Evolutionary conservation across 768 basidiomycete genomes (phyloP), one percentile per base, ranked within the genome.

Genomic region (Serendipita indica): DNA sequence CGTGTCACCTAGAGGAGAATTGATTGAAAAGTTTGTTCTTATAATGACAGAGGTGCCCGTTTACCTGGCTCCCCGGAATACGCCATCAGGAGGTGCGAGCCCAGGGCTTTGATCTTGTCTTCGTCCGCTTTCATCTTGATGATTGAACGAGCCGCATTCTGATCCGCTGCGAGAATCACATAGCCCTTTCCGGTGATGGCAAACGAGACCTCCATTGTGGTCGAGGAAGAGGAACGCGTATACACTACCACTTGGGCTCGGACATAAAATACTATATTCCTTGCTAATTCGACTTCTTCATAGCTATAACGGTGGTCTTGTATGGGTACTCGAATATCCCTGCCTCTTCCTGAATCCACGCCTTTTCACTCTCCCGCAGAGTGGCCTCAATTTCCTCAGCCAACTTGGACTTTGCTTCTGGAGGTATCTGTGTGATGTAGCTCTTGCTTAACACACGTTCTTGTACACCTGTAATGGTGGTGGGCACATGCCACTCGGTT

Each of bases 71-170:
- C 92, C 63, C 93, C 93, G 63, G 89, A 89, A 70, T 84, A 90
- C 0, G 91, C 83, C 91, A 99, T 94, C 67, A 93, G 78, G 33
- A 98, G 74, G 70, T 96, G 89, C 25, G 91, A 83, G 62, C 89
- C 84, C 39, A 99, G 77, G 22, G 79, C 77, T 71, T 92, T 91
- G 76, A 94, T 89, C 75, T 98, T 97, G 77, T 98, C 93, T 73
- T 89, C 88, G 72, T 96, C 91, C 34, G 77, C 69, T 75, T 98
- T 96, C 91, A 98, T 96, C 74, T 92, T 94, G 68, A 98, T 84
- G 71, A 99, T 89, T 32, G 91, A 96, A 64, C 89, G 79, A 2
- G 85, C 82, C 5, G 91, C 82, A 13, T 83, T 88, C 5, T 85
- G 90, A 72, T 98, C 94, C 7, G 92, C 83, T 1, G 93, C 91